phyloP scores from a whole-genome alignment of 2,329 filamentous ascomycete genomes.

The Apiospora saccharicola region DNA sequence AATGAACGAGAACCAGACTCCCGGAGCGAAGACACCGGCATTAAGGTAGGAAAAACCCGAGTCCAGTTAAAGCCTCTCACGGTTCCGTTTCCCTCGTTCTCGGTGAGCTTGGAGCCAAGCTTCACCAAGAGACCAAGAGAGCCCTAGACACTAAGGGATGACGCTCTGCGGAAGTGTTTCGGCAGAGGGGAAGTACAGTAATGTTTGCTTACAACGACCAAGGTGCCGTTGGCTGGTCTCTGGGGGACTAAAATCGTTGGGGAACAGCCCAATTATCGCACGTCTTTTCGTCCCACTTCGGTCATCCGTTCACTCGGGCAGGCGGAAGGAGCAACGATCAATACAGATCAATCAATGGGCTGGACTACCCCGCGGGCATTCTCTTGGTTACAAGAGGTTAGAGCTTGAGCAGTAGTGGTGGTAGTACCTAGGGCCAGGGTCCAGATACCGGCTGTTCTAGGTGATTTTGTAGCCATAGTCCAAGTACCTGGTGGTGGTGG shows the following conservation, averaged over 20 bases:
- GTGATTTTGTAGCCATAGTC: neutral
- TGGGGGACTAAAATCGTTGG: slow-evolving; percentile 14
- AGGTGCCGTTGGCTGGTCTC: neutral
- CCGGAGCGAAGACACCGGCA: neutral
- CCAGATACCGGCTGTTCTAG: neutral
- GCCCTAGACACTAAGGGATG: neutral
- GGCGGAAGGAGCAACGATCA: slow-evolving; percentile 15
- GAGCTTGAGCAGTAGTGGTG: no score
- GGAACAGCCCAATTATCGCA: slow-evolving; percentile 15
- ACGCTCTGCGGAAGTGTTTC: neutral
- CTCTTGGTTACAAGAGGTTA: neutral
- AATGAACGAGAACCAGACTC: neutral
- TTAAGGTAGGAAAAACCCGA: no score
- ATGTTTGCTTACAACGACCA: neutral
- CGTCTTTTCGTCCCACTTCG: slow-evolving; percentile 16
- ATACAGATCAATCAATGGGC: slow-evolving; percentile 9
- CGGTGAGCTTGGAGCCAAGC: neutral
- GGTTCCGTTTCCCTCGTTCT: neutral
- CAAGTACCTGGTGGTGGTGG: slow-evolving; percentile 2
- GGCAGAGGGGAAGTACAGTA: slow-evolving; percentile 7
- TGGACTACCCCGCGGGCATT: slow-evolving; percentile 6
- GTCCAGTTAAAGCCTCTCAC: no score
- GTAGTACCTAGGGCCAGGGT: slow-evolving; percentile 4
- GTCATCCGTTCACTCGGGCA: slow-evolving; percentile 20
- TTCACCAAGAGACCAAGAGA: neutral